These are phyloP conservation scores for Verticillium nonalfalfae DNA, from an alignment of 2,329 filamentous ascomycete genomes.

Conservation along the genomic window DNA sequence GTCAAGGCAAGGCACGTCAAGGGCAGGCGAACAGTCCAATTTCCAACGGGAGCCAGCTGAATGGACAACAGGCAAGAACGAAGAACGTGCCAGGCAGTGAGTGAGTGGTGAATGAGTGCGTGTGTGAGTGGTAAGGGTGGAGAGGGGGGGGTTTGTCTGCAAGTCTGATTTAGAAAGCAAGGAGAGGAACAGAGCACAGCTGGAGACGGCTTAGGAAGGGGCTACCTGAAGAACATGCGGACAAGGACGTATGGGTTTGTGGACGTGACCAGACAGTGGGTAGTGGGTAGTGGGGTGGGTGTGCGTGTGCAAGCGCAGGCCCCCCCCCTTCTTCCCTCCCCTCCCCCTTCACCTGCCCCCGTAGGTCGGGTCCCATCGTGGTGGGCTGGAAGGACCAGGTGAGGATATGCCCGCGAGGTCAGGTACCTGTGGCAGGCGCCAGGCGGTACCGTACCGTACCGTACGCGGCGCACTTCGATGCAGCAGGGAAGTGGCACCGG, in stretches of 20 bases:
- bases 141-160: not conserved
- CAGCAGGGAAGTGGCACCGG: not conserved
- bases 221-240: not conserved
- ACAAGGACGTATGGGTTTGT: not conserved
- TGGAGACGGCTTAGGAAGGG: not conserved
- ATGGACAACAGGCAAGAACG: not conserved
- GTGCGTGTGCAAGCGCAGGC: not conserved
- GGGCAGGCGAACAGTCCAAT: no score
- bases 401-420: not conserved
- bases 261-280: not conserved
- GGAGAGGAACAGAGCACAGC: not conserved
- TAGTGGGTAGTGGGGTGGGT: not conserved
- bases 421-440: conserved; percentile 1
- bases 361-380: not conserved
- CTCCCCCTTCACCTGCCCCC: not conserved
- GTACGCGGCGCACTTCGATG: conserved; percentile 1
- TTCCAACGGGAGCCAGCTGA: not conserved
- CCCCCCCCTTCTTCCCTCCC: not conserved
- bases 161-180: not conserved
- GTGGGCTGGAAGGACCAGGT: not conserved
- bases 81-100: not conserved
- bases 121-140: not conserved
- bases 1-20: no score
- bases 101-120: no score
- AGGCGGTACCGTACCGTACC: conserved; percentile 4